These are phyloP conservation scores for Nigrospora oryzae DNA, from an alignment of 2,329 filamentous ascomycete genomes.

Conservation along the genomic window DNA sequence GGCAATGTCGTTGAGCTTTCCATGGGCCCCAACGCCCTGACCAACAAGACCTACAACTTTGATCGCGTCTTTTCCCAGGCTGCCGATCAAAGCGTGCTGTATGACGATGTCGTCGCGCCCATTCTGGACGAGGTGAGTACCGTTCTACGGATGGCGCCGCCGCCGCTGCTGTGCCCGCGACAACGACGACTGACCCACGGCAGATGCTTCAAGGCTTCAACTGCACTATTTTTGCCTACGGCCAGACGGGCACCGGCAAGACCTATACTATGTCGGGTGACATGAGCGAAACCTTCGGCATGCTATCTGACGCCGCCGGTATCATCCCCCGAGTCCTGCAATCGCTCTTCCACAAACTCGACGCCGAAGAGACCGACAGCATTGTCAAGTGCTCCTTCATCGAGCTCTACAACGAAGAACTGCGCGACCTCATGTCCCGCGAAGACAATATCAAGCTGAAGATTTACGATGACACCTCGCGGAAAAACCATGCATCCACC, in stretches of 20 bases:
- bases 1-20: conserved; percentile 77
- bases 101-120: conserved; percentile 89
- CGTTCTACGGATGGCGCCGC: not conserved
- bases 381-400: conserved; percentile 98
- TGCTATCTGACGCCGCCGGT: conserved; percentile 83
- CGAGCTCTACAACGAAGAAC: conserved; percentile 95
- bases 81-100: conserved; percentile 88
- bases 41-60: conserved; percentile 94
- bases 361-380: conserved; percentile 69
- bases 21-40: conserved; percentile 87
- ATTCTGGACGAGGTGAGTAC: conserved; percentile 77
- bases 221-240: conserved; percentile 97
- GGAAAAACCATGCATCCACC: conserved; percentile 76
- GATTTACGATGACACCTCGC: conserved; percentile 85
- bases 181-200: no score
- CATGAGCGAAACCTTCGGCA: conserved; percentile 78
- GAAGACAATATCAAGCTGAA: conserved; percentile 86
- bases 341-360: conserved; percentile 77
- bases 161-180: not conserved
- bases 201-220: conserved; percentile 93
- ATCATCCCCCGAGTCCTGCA: conserved; percentile 91
- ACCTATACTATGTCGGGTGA: conserved; percentile 99
- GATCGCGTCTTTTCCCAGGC: conserved; percentile 95
- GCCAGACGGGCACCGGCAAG: conserved; percentile 95
- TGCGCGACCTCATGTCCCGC: conserved; percentile 75